Evolutionary conservation across 169 alveolate genomes (phyloP).

Genomic region (Plasmodium ovale): DNA sequence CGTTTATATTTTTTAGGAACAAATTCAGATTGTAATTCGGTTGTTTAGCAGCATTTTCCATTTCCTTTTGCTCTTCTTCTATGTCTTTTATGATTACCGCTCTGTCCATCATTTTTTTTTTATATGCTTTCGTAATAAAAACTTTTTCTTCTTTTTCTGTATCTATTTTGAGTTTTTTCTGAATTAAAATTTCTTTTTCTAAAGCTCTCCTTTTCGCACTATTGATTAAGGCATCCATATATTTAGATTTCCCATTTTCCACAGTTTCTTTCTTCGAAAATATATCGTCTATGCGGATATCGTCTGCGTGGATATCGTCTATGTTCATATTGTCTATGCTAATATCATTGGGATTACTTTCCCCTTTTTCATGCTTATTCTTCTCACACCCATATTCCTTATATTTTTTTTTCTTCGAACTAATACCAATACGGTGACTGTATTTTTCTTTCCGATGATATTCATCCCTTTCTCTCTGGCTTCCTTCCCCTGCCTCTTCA

Average conservation of each 20-base stretch:
- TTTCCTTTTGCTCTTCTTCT: slow-evolving; percentile 77
- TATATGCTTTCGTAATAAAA: slow-evolving; percentile 86
- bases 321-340: background rate
- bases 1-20: slow-evolving; percentile 79
- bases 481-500: background rate
- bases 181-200: slow-evolving; percentile 84
- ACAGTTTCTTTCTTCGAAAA: slow-evolving; percentile 9
- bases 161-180: slow-evolving; percentile 80
- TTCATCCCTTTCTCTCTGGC: background rate
- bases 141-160: slow-evolving; percentile 80
- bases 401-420: slow-evolving; percentile 13
- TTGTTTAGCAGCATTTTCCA: slow-evolving; percentile 59
- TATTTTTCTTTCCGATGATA: background rate
- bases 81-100: slow-evolving; percentile 65
- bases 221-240: slow-evolving; percentile 80
- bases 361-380: background rate
- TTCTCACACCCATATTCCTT: slow-evolving; percentile 13
- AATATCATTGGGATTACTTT: background rate
- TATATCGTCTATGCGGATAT: slow-evolving; percentile 38
- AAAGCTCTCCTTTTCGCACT: slow-evolving; percentile 82
- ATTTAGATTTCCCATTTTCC: slow-evolving; percentile 79
- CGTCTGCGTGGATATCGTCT: slow-evolving; percentile 5
- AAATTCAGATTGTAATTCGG: slow-evolving; percentile 79
- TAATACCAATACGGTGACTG: background rate
- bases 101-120: slow-evolving; percentile 84